Conservation (phyloP, 306 rosid species). For the Spatholobus suberectus region DNA sequence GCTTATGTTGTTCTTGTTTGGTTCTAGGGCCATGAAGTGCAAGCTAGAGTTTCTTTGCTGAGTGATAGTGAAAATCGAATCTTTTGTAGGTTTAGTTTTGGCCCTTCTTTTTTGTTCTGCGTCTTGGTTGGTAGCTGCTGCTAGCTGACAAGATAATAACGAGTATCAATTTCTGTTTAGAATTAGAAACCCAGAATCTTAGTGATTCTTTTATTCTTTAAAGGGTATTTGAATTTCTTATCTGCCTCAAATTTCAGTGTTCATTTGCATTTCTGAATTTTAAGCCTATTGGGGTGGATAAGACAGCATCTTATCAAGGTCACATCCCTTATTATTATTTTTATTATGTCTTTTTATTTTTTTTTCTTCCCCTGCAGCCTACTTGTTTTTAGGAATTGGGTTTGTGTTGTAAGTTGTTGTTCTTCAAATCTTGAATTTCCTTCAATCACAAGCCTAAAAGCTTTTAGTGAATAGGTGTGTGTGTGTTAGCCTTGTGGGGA, state of each 20-base stretch:
- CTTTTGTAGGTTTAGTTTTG: constrained; percentile 57
- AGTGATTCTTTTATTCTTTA: constrained; percentile 70
- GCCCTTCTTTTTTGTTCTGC: constrained; percentile 59
- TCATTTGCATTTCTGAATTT: constrained; percentile 53
- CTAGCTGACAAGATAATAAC: constrained; percentile 65
- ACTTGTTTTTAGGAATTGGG: constrained; percentile 47
- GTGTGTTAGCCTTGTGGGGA: constrained; percentile 46
- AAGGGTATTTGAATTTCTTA: constrained; percentile 43
- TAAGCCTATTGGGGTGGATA: constrained; percentile 68
- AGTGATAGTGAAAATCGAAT: constrained; percentile 55
- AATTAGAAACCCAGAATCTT: constrained; percentile 65
- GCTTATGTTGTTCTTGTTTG: constrained; percentile 45
- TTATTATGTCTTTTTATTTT: not conserved
- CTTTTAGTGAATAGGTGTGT: constrained; percentile 44
- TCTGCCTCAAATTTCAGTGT: constrained; percentile 41
- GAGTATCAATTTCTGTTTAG: constrained; percentile 54
- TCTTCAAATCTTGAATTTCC: constrained; percentile 38
- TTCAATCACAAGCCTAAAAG: constrained; percentile 34
- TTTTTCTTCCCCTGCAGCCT: constrained; percentile 19
- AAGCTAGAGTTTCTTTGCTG: constrained; percentile 41
- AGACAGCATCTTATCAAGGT: constrained; percentile 67
- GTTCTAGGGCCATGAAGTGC: constrained; percentile 46
- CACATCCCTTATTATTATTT: constrained; percentile 20
- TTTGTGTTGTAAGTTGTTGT: constrained; percentile 41
- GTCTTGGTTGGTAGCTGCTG: constrained; percentile 71